These are phyloP conservation scores for Eucalyptus curtisii DNA, from an alignment of 345 rosid genomes.

Conservation along the genomic window DNA sequence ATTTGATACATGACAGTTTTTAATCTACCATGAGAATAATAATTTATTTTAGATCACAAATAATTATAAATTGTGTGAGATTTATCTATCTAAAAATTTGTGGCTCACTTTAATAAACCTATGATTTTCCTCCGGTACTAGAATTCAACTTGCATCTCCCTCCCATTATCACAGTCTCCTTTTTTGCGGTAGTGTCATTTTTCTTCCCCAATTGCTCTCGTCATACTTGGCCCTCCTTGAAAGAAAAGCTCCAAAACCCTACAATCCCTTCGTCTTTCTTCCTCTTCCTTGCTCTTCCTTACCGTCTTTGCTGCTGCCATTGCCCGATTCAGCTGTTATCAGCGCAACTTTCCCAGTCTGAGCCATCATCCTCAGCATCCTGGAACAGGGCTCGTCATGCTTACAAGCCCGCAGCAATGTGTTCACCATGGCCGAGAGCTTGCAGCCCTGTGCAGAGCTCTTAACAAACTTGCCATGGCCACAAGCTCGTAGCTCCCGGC, in stretches of 20 bases:
- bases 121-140: background rate
- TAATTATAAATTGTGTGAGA: too few relatives aligned
- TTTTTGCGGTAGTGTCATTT: background rate
- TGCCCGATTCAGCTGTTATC: background rate
- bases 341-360: background rate
- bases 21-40: too few relatives aligned
- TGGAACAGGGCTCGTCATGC: background rate
- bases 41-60: rapidly evolving
- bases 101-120: background rate
- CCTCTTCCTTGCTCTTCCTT: background rate
- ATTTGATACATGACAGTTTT: rapidly evolving
- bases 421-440: background rate
- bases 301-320: background rate
- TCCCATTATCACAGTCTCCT: background rate
- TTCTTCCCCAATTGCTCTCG: background rate
- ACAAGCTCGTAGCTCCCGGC: background rate
- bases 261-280: background rate
- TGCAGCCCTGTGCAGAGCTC: background rate
- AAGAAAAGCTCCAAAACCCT: background rate
- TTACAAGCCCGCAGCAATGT: background rate
- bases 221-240: background rate
- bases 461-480: background rate
- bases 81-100: rapidly evolving
- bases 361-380: background rate
- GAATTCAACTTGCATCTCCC: background rate